Evolutionary conservation across 768 basidiomycete species (phyloP).

Genomic region (Tephrocybe sp.): DNA sequence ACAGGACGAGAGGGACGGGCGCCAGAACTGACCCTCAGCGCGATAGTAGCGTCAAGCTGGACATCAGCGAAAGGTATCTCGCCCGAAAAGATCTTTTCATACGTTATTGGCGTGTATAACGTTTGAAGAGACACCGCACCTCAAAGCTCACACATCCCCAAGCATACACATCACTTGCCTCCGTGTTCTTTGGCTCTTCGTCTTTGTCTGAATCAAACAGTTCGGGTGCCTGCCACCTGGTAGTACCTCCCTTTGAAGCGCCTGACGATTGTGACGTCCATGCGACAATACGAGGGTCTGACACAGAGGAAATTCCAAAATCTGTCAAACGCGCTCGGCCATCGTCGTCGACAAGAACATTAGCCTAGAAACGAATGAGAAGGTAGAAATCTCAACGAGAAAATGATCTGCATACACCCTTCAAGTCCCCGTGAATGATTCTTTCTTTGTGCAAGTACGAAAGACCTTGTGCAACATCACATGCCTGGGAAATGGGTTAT

Average conservation of each 20-base stretch:
- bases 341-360: conserved; percentile 22
- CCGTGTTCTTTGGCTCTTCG: conserved; percentile 6
- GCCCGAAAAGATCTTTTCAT: conserved; percentile 23
- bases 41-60: conserved; percentile 14
- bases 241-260: conserved; percentile 18
- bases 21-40: conserved; percentile 17
- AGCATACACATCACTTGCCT: conserved; percentile 28
- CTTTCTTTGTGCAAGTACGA: neutral
- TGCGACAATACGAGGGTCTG: conserved; percentile 16
- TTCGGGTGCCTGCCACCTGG: conserved; percentile 28
- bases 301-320: conserved; percentile 24
- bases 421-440: conserved; percentile 1
- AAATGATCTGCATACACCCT: neutral
- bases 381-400: neutral
- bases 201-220: conserved; percentile 12
- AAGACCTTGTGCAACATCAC: neutral
- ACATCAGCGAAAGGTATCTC: conserved; percentile 19
- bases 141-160: conserved; percentile 28
- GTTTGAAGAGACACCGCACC: conserved; percentile 20
- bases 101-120: neutral
- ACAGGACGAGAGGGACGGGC: conserved; percentile 16
- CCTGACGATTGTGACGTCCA: conserved; percentile 14
- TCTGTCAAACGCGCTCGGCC: conserved; percentile 24
- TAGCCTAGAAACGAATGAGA: conserved; percentile 11
- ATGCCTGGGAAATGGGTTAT: neutral